Evolutionary conservation across 306 rosid genomes (phyloP), one percentile per base, ranked within the genome.

Genomic region (Trifolium pratense): DNA sequence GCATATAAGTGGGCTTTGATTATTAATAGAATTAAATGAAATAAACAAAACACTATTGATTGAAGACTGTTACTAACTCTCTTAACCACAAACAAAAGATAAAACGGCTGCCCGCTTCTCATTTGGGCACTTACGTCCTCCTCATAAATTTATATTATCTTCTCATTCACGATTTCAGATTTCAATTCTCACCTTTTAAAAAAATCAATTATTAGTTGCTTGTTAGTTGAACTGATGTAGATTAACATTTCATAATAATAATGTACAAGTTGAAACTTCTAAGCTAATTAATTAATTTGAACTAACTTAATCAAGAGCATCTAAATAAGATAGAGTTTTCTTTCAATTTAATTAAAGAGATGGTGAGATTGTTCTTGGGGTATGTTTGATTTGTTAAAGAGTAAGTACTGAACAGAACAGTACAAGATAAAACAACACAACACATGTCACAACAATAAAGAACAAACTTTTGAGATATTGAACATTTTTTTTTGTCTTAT

Each of bases 41-140:
- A 56, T 5, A 57, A 56, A 57, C 8, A 57, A 25, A 26, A 57
- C 18, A 13, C 1, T 26, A 12, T 57, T 58, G 64, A 58, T 57
- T 6, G 31, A 26, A 26, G 9, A 6, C 11, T 14, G 5, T 26
- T 13, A 13, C 18, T 13, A 58, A 58, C 64, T 58, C 34, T 56
- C 9, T 0, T 0, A 29, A 39, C 37, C 39, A 58, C 64, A 58
- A 29, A 58, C 65, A 58, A 58, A 58, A 58, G 39, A 58, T 58
- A 58, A 58, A 58, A 58, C 39, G 65, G 65, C 65, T 29, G 39
- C 65, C 65, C 40, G 40, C 65, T 13, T 58, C 65, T 58, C 65
- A 58, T 21, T 58, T 29, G 63, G 65, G 65, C 18, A 29, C 64
- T 58, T 58, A 29, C 65, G 65, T 14, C 20, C 40, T 58, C 39